Conservation (phyloP, 2,329 filamentous ascomycete genomes). For the Fusarium torreyae region DNA sequence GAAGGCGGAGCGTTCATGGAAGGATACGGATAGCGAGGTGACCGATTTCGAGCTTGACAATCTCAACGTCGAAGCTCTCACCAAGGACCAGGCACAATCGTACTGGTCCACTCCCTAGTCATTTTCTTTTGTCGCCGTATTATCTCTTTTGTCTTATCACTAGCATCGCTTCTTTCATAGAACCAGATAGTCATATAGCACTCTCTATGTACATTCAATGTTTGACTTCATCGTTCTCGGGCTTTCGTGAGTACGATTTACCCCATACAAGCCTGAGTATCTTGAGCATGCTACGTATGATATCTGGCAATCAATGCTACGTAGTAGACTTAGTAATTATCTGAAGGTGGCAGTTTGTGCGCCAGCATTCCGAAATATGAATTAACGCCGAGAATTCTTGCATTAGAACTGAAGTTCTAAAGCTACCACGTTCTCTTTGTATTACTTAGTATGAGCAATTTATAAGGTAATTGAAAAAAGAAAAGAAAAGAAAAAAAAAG, state of each 20-base stretch:
- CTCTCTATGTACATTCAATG: background rate
- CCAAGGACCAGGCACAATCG: conserved; percentile 30
- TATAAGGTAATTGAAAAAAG: no score
- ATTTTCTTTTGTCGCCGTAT: conserved; percentile 2
- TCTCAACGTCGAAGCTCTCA: conserved; percentile 28
- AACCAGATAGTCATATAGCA: conserved; percentile 9
- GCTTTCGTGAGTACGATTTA: no score
- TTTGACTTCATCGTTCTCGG: background rate
- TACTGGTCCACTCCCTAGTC: conserved; percentile 30
- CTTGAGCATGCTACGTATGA: background rate
- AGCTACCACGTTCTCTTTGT: no score
- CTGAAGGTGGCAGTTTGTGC: no score
- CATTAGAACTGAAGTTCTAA: no score
- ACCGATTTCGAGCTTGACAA: conserved; percentile 27
- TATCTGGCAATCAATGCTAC: no score
- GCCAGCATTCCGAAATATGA: no score
- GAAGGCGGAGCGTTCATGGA: conserved; percentile 16
- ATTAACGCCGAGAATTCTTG: no score
- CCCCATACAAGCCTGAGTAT: no score
- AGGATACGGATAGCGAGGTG: conserved; percentile 22
- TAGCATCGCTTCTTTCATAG: background rate
- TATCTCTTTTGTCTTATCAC: background rate
- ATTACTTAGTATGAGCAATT: no score
- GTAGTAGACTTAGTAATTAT: no score
- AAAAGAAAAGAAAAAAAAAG: no score